phyloP scores from a whole-genome alignment of 768 basidiomycete species.

The Sporobolomyces pararoseus region DNA sequence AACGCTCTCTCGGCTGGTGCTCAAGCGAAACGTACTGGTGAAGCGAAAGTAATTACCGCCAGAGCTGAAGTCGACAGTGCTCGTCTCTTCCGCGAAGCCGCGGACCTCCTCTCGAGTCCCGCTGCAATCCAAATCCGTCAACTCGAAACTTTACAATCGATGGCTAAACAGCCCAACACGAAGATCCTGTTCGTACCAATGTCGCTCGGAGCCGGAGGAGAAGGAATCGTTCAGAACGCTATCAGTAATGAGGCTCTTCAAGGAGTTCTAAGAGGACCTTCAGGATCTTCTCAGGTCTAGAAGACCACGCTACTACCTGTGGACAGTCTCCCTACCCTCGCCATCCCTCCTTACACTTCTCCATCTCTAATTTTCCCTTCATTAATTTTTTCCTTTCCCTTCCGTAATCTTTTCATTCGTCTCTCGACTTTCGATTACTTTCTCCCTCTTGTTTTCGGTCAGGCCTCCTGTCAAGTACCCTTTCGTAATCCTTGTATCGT shows the following conservation, averaged over 20 bases:
- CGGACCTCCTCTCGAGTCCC: conserved; percentile 50
- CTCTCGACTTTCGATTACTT: too few relatives aligned
- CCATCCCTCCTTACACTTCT: too few relatives aligned
- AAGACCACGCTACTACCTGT: too few relatives aligned
- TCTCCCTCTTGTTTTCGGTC: too few relatives aligned
- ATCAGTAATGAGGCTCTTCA: background rate
- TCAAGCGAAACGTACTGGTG: conserved; percentile 94
- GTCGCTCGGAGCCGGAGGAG: conserved; percentile 13
- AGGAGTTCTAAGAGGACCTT: background rate
- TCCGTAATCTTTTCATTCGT: too few relatives aligned
- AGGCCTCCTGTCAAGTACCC: too few relatives aligned
- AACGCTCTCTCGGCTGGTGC: conserved; percentile 90
- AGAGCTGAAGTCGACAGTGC: conserved; percentile 58
- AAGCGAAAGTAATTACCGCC: conserved; percentile 92
- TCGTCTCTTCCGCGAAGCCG: conserved; percentile 25
- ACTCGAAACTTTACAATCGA: conserved; percentile 87
- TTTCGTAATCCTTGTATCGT: too few relatives aligned
- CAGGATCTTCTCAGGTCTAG: too few relatives aligned
- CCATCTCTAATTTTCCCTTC: too few relatives aligned
- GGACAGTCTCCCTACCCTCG: too few relatives aligned
- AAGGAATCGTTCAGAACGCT: conserved; percentile 12
- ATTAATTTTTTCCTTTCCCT: too few relatives aligned
- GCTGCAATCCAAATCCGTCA: conserved; percentile 99
- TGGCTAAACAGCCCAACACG: conserved; percentile 81
- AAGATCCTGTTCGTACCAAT: conserved; percentile 64